Base-by-base conservation (phyloP, 257 asterid species). In the Gentiana straminea region DNA sequence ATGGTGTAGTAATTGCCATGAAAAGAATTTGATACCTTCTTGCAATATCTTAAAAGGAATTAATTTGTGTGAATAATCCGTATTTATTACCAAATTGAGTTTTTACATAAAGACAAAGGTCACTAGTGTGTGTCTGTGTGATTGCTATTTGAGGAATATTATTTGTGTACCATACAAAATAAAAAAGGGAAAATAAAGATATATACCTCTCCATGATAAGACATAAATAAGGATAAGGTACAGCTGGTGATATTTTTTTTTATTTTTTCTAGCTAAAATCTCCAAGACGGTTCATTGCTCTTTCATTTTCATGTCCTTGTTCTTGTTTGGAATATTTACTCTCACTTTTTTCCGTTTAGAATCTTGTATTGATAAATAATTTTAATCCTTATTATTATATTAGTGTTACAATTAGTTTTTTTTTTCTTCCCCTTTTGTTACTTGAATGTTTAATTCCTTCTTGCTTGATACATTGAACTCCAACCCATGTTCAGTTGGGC, bases 91-190 rank as follows among this genome's bases (percentile, higher is more conserved):
- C 48, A 61, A 55, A 55, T 34, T 61, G 45, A 68, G 67, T 59
- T 52, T 10, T 35, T 3, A 58, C 24, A 15, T 9, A 52, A 52
- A 60, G 35, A 35, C 7, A 32, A 67, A 61, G 35, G 46, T 50
- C 47, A 67, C 62, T 36, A 58, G 55, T 38, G 24, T 24, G 24
- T 24, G 24, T 24, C 24, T 0, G 24, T 24, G 33, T 10, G 39
- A 60, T 60, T 68, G 52, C 60, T 24, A 61, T 68, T 49, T 55
- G 68, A 54, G 73, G 68, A 51, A 61, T 51, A 68, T 50, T 54
- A 62, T 62, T 51, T 68, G 64, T 68, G 64, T 64, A 50, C 68
- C 64, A 68, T 56, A 56, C 32, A 41, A 57, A 68, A 46, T 59
- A 64, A 62, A 62, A 68, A 51, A 57, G 57, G 52, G 35, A 2